Evolutionary conservation across 192 early-diverging fungal genomes (phyloP).

Genomic region (Entomortierella chlamydospora): DNA sequence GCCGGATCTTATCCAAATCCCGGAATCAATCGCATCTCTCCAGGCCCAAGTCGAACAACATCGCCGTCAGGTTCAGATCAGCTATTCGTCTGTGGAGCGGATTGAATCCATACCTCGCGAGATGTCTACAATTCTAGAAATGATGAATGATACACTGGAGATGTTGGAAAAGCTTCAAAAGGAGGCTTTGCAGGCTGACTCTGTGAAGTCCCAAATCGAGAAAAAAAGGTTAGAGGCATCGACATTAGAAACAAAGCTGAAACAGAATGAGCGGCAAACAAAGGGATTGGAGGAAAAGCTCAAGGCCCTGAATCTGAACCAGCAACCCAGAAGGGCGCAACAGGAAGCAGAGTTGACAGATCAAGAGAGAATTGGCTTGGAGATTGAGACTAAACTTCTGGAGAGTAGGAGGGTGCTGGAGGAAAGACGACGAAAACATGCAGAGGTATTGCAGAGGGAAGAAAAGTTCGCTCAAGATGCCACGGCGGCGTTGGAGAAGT

Average conservation of each 20-base stretch:
- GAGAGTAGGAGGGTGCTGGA: constrained; percentile 15
- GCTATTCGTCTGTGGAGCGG: constrained; percentile 4
- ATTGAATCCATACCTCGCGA: constrained; percentile 31
- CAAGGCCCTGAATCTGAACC: constrained; percentile 1
- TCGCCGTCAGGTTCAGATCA: constrained; percentile 16
- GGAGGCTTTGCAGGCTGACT: not conserved
- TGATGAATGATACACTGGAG: constrained; percentile 16
- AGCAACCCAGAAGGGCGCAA: constrained; percentile 9
- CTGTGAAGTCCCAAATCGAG: constrained; percentile 32
- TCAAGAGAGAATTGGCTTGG: not conserved
- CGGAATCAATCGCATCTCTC: constrained; percentile 22
- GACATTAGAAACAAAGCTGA: constrained; percentile 11
- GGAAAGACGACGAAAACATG: constrained; percentile 8
- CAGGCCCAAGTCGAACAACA: constrained; percentile 7
- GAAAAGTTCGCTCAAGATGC: constrained; percentile 28
- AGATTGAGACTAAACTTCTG: constrained; percentile 5
- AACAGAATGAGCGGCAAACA: constrained; percentile 17
- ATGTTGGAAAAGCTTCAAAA: constrained; percentile 18
- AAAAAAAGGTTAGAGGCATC: constrained; percentile 7
- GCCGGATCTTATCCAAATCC: constrained; percentile 34
- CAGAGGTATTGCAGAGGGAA: constrained; percentile 16
- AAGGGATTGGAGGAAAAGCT: constrained; percentile 20
- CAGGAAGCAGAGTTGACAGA: constrained; percentile 13
- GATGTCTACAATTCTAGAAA: constrained; percentile 14
- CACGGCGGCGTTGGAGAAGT: constrained; percentile 21